phyloP scores from a whole-genome alignment of 345 rosid genomes.

The Rhodamnia argentea region DNA sequence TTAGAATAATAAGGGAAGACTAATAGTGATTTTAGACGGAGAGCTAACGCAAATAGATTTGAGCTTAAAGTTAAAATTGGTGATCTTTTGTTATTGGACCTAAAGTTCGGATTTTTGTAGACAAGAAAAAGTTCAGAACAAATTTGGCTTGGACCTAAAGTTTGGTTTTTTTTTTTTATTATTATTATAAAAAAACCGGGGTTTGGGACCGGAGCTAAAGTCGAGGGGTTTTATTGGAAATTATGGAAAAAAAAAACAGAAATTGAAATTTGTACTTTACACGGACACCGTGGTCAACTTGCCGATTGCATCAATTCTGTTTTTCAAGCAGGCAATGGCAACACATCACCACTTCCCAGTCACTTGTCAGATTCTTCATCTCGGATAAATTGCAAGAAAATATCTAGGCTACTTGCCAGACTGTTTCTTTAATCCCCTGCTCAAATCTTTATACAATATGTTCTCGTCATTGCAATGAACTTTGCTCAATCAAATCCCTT shows the following conservation, averaged over 20 bases:
- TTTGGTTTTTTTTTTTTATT: neutral
- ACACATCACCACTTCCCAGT: neutral
- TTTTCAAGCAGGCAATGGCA: neutral
- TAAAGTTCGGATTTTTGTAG: no score
- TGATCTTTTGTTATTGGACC: no score
- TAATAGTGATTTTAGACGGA: neutral
- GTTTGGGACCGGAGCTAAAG: neutral
- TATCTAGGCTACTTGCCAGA: neutral
- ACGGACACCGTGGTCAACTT: neutral
- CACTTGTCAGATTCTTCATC: neutral
- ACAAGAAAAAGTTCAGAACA: neutral
- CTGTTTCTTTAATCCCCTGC: neutral
- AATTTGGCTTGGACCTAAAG: neutral
- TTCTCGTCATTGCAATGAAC: neutral
- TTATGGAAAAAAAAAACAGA: no score
- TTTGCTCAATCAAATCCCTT: neutral
- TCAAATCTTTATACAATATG: neutral
- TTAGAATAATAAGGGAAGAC: no score
- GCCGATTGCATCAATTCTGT: neutral
- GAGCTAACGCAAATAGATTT: neutral
- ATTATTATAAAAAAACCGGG: neutral
- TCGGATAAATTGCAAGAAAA: neutral
- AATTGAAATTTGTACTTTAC: neutral
- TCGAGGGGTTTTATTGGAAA: no score
- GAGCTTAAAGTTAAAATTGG: no score